Conservation (phyloP, 345 rosid genomes). For the Jatropha curcas region DNA sequence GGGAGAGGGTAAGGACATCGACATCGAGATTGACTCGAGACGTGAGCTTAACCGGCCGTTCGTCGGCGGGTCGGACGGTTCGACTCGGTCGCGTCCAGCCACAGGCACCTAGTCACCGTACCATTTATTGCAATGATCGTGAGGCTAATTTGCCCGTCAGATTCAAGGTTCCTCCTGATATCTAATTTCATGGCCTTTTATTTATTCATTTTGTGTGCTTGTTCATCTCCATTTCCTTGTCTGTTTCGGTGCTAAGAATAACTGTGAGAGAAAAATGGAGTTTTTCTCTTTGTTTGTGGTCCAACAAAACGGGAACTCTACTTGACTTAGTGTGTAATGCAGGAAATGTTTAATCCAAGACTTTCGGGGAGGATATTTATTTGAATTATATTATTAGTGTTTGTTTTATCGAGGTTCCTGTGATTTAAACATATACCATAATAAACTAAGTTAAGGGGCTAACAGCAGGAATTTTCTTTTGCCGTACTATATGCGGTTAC, state of each 20-base stretch:
- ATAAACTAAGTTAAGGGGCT: not conserved
- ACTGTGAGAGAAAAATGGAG: not conserved
- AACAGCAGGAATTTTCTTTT: not conserved
- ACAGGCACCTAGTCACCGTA: slow-evolving; percentile 92
- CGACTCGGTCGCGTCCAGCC: slow-evolving; percentile 94
- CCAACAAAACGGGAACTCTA: slow-evolving; percentile 10
- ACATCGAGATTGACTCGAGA: slow-evolving; percentile 42
- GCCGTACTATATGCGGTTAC: too few species aligned
- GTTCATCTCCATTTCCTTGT: not conserved
- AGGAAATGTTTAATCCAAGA: not conserved
- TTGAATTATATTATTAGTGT: not conserved
- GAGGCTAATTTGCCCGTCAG: slow-evolving; percentile 79
- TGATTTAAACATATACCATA: not conserved
- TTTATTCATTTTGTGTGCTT: not conserved
- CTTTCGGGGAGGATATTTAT: not conserved
- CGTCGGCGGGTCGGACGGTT: slow-evolving; percentile 59
- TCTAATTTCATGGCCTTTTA: not conserved
- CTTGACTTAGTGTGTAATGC: slow-evolving; percentile 12
- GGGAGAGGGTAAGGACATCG: slow-evolving; percentile 61
- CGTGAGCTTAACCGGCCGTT: slow-evolving; percentile 42
- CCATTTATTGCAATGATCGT: slow-evolving; percentile 90
- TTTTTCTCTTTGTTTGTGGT: not conserved
- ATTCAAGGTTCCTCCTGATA: slow-evolving; percentile 59
- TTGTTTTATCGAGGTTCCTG: not conserved
- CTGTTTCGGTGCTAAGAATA: not conserved